These are phyloP conservation scores for Extremus antarcticus DNA, from an alignment of 495 filamentous ascomycete genomes.

Conservation along the genomic window DNA sequence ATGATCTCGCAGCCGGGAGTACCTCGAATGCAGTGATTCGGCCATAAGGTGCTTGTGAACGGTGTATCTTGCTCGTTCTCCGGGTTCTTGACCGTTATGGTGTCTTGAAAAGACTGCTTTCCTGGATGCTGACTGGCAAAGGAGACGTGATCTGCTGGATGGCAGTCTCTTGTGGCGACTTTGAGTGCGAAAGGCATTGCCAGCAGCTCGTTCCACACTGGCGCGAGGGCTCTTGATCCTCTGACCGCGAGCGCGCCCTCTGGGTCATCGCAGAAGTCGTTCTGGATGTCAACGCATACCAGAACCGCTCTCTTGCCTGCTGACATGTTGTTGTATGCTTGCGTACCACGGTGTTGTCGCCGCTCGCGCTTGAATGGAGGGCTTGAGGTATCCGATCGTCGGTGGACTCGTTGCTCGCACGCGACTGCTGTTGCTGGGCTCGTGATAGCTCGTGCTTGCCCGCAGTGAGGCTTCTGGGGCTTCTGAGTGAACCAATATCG, in stretches of 20 bases:
- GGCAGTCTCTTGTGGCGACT: constrained; percentile 82
- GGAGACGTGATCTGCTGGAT: constrained; percentile 76
- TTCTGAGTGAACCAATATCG: not conserved
- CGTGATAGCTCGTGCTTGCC: not conserved
- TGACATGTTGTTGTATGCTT: not conserved
- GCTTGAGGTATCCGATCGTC: too few relatives aligned
- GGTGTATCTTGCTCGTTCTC: constrained; percentile 47
- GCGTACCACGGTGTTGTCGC: too few relatives aligned
- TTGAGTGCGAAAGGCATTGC: constrained; percentile 57
- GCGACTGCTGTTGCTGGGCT: not conserved
- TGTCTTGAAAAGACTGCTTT: constrained; percentile 55
- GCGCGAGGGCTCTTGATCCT: constrained; percentile 56
- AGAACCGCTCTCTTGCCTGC: not conserved
- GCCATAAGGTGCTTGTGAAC: constrained; percentile 52
- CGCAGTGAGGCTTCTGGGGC: not conserved
- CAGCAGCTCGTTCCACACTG: constrained; percentile 66
- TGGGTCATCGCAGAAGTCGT: constrained; percentile 83
- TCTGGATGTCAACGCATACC: constrained; percentile 41
- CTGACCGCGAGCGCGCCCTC: constrained; percentile 73
- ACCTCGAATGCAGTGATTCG: constrained; percentile 71
- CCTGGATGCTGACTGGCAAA: constrained; percentile 70
- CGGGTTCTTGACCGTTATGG: constrained; percentile 52
- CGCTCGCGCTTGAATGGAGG: too few relatives aligned
- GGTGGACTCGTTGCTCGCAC: too few relatives aligned
- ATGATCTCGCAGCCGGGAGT: constrained; percentile 65